Evolutionary conservation across 2,329 filamentous ascomycete species (phyloP).

Genomic region (Exophiala aquamarina): DNA sequence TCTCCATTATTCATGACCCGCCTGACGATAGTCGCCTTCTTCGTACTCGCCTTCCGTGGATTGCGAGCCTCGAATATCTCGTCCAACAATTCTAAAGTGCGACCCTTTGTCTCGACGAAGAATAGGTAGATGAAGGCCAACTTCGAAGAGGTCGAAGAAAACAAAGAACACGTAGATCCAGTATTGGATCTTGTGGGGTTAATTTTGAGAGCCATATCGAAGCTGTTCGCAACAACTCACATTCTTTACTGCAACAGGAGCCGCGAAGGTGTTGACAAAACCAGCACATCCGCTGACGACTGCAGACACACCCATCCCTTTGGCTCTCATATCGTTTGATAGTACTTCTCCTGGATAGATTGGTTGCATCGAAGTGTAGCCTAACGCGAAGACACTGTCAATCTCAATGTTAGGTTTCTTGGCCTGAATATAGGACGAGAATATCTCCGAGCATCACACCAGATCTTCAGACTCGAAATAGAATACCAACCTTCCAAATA

Average conservation of each 20-base stretch:
- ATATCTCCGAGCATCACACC: no score
- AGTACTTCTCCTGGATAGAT: constrained; percentile 56
- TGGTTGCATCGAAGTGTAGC: constrained; percentile 44
- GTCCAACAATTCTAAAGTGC: constrained; percentile 34
- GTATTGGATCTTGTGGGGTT: constrained; percentile 30
- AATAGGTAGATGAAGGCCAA: constrained; percentile 33
- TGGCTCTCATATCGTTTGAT: constrained; percentile 54
- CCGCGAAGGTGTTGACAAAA: constrained; percentile 50
- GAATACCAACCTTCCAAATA: constrained; percentile 41
- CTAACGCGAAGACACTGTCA: constrained; percentile 49
- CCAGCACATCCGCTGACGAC: constrained; percentile 44
- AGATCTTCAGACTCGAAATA: no score
- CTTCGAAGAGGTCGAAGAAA: constrained; percentile 32
- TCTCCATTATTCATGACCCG: not conserved
- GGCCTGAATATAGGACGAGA: no score
- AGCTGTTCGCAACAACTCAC: not conserved
- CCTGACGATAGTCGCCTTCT: constrained; percentile 7
- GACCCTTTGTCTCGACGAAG: constrained; percentile 35
- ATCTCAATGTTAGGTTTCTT: no score
- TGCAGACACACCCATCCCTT: constrained; percentile 54
- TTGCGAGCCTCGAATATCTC: constrained; percentile 40
- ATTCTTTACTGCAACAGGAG: constrained; percentile 43
- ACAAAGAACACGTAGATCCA: constrained; percentile 36
- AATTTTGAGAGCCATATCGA: not conserved
- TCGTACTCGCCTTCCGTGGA: constrained; percentile 29